Conservation (phyloP, 345 rosid genomes). For the Populus tremula region DNA sequence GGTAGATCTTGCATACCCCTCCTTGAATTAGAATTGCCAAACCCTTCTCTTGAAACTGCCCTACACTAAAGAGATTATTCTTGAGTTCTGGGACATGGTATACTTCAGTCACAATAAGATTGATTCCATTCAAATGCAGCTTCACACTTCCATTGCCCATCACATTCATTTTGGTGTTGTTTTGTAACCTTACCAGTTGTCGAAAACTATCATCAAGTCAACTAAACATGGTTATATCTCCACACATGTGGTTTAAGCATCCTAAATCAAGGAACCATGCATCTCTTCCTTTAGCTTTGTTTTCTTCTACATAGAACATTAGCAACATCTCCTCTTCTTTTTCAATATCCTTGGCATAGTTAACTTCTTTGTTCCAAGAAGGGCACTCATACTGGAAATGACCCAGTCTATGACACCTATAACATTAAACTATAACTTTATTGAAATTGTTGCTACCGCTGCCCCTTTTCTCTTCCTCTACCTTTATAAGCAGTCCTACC, state of each 20-base stretch:
- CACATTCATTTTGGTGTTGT: background rate
- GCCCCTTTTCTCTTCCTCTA: background rate
- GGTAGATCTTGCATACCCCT: no score
- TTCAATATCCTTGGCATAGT: background rate
- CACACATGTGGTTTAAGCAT: background rate
- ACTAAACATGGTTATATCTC: background rate
- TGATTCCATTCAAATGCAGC: background rate
- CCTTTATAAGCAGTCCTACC: background rate
- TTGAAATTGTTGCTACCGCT: background rate
- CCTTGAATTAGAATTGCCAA: no score
- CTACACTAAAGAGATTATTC: no score
- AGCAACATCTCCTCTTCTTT: background rate
- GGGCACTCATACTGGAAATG: background rate
- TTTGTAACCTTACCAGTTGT: background rate
- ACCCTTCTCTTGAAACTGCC: background rate
- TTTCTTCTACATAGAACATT: background rate
- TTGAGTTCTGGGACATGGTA: background rate
- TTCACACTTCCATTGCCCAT: background rate
- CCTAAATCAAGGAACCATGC: background rate
- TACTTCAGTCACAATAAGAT: background rate
- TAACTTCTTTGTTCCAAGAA: background rate
- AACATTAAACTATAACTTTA: background rate
- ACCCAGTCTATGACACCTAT: background rate
- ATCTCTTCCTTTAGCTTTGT: background rate
- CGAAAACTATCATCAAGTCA: background rate